Conservation (phyloP, 345 rosid species). For the Populus simonii region DNA sequence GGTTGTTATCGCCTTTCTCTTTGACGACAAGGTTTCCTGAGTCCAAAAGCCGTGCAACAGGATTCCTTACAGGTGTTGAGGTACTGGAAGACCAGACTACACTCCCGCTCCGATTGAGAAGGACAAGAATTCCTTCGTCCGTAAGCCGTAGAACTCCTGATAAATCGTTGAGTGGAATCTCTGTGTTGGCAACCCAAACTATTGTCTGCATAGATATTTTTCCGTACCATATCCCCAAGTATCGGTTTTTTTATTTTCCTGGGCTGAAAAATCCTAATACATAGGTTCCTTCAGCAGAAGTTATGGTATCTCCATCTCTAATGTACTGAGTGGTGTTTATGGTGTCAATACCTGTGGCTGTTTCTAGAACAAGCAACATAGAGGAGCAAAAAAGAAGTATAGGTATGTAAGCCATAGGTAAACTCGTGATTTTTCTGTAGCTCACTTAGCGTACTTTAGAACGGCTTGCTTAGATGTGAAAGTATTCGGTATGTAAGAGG, state of each 20-base stretch:
- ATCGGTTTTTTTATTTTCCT: neutral
- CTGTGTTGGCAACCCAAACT: conserved; percentile 5
- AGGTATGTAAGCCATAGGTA: neutral
- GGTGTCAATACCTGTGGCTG: neutral
- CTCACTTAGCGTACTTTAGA: too few species aligned
- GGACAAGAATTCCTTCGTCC: neutral
- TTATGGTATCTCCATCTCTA: neutral
- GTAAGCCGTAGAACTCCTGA: neutral
- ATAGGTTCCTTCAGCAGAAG: neutral
- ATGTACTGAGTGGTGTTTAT: neutral
- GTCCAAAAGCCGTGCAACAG: too few species aligned
- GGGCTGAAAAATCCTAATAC: conserved; percentile 7
- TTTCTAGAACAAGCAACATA: neutral
- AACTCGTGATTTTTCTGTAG: too few species aligned
- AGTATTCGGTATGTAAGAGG: too few species aligned
- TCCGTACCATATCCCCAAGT: conserved; percentile 1
- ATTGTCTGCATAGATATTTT: neutral
- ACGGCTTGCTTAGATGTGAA: too few species aligned
- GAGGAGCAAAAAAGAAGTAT: neutral
- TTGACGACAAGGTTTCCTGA: too few species aligned
- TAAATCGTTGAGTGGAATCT: neutral
- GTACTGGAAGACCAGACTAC: neutral
- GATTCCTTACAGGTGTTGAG: neutral
- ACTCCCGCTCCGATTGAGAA: neutral
- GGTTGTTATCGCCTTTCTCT: too few species aligned